A percentile compares a stretch with the other conserved stretches of the same genome.
These are phyloP conservation scores for Ceratocystis smalleyi DNA, from an alignment of 2,329 filamentous ascomycete genomes.

Conservation along the genomic window DNA sequence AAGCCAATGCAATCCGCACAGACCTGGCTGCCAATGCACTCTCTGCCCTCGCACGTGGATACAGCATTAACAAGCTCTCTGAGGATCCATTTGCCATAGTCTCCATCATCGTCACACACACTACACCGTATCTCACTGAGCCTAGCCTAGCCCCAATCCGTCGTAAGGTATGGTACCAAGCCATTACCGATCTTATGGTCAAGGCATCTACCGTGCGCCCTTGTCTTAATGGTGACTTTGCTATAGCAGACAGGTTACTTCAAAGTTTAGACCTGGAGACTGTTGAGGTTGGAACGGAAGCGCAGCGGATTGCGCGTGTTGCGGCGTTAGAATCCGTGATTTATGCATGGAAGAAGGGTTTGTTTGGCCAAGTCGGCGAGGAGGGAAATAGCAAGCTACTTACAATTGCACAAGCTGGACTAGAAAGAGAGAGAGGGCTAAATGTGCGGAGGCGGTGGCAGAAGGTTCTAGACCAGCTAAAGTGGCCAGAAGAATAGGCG, in stretches of 20 bases:
- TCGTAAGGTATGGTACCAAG: conserved; percentile 38
- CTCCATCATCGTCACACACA: conserved; percentile 25
- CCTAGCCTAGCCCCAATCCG: conserved; percentile 30
- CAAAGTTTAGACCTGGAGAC: conserved; percentile 32
- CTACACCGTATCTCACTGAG: conserved; percentile 29
- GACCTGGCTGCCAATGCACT: conserved; percentile 35
- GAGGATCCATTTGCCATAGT: conserved; percentile 27
- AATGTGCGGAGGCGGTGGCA: conserved; percentile 32
- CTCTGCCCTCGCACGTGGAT: conserved; percentile 36
- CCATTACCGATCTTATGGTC: conserved; percentile 31
- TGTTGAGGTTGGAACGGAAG: conserved; percentile 34
- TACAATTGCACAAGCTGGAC: conserved; percentile 24
- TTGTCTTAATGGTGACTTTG: conserved; percentile 19
- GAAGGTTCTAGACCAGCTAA: conserved; percentile 24
- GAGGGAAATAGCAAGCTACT: conserved; percentile 22
- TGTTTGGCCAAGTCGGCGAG: conserved; percentile 26
- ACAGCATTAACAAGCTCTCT: conserved; percentile 29
- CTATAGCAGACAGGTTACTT: conserved; percentile 27
- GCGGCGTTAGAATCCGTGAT: conserved; percentile 30
- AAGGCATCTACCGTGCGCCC: conserved; percentile 20
- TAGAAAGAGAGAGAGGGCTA: conserved; percentile 29
- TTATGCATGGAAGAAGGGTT: conserved; percentile 29
- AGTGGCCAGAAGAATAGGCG: too few species aligned
- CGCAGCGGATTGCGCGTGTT: conserved; percentile 34
- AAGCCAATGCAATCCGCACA: conserved; percentile 21